A percentile compares a stretch with the other conserved stretches of the same genome.
phyloP scores from a whole-genome alignment of 2,329 filamentous ascomycete genomes.

The Calonectria honghensis region DNA sequence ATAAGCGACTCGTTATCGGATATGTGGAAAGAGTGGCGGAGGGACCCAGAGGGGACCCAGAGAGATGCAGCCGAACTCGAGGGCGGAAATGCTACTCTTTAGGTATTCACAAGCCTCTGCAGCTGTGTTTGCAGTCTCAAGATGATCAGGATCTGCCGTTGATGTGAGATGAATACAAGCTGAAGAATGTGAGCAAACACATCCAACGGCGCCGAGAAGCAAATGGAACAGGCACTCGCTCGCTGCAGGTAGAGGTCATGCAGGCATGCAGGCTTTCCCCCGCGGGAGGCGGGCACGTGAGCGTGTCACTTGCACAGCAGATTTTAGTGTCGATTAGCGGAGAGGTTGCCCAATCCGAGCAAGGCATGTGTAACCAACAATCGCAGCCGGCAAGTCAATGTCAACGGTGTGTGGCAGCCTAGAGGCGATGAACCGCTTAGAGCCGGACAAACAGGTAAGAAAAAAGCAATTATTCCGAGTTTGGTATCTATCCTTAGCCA shows the following conservation, averaged over 20 bases:
- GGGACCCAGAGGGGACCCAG: conserved; percentile 22
- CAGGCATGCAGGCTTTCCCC: conserved; percentile 41
- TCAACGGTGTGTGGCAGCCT: conserved; percentile 1
- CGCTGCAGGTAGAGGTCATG: conserved; percentile 42
- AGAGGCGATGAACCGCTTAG: neutral
- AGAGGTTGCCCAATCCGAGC: conserved; percentile 39
- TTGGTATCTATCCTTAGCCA: neutral
- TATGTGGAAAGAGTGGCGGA: conserved; percentile 44
- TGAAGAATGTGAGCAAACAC: conserved; percentile 25
- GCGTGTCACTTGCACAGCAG: conserved; percentile 46
- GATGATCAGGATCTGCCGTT: neutral
- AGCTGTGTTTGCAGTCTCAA: conserved; percentile 14
- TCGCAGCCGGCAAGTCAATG: conserved; percentile 4
- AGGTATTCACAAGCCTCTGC: neutral
- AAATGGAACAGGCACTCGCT: conserved; percentile 32
- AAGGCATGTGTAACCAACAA: conserved; percentile 22
- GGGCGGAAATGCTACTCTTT: conserved; percentile 14
- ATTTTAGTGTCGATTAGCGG: conserved; percentile 45
- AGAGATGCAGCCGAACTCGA: conserved; percentile 8
- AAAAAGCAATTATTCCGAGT: neutral
- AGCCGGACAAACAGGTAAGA: neutral
- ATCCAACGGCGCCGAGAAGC: conserved; percentile 35
- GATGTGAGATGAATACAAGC: conserved; percentile 18
- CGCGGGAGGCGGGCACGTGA: conserved; percentile 41
- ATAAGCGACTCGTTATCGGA: conserved; percentile 56